Evolutionary conservation across 2,329 filamentous ascomycete genomes (phyloP), one percentile per base, ranked within the genome.

Genomic region (Penicillium sp.): DNA sequence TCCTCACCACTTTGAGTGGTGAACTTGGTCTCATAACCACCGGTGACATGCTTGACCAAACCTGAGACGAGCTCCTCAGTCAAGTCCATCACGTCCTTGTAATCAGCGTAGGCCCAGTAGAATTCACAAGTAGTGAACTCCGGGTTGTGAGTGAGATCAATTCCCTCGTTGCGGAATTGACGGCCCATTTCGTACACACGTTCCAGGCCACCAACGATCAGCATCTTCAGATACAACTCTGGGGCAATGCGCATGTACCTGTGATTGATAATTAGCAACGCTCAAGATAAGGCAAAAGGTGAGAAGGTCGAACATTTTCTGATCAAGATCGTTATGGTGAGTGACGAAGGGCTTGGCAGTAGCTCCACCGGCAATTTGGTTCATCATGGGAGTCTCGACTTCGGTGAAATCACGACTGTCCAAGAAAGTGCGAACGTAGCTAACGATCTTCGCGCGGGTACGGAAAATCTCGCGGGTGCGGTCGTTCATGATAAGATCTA

Each of bases 121-220:
- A 98, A 98, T 78, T 99, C 95, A 76, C 92, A 91, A 28, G 92
- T 96, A 45, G 95, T 99, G 82, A 99, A 99, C 76, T 99, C 95
- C 41, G 91, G 95, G 82, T 98, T 99, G 83, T 99, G 95, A 7
- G 95, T 99, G 53, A 95, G 82, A 75, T 96, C 92, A 65, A 92
- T 89, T 60, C 90, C 89, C 78, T 96, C 93, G 73, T 99, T 99
- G 71, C 95, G 84, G 86, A 99, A 99, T 75, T 96, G 92, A 67
- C 92, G 89, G 65, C 95, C 95, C 63, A 99, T 87, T 76, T 99
- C 95, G 79, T 96, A 99, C 14, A 99, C 95, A 70, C 91, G 88
- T 81, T 96, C 91, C 43, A 98, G 84, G 60, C 94, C 95, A 72
- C 96, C 96, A 35, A 99, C 94, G 52, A 98, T 90, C 60, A 90